Conservation (phyloP, 176 grass and related monocot genomes). For the Juncus effusus region DNA sequence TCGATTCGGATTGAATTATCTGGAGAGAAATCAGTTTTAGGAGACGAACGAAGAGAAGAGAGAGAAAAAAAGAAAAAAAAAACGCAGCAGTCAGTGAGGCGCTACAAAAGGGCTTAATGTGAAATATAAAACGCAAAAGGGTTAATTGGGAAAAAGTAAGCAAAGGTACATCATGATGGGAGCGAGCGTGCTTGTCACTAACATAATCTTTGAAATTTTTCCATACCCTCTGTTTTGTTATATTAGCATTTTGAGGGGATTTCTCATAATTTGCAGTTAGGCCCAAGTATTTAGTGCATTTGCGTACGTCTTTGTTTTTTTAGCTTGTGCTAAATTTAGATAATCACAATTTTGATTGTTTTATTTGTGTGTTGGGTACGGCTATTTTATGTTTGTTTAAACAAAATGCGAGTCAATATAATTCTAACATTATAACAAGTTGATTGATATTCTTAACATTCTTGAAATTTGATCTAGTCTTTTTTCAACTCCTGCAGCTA, state of each 20-base stretch:
- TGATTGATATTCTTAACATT: too few relatives aligned
- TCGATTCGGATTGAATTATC: slow-evolving; percentile 25
- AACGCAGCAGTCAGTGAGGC: background rate
- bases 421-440: too few relatives aligned
- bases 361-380: background rate
- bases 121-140: slow-evolving; percentile 19
- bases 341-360: background rate
- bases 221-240: background rate
- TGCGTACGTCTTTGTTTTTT: background rate
- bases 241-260: background rate
- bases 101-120: slow-evolving; percentile 6
- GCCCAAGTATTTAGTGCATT: background rate
- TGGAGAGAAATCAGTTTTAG: slow-evolving; percentile 32
- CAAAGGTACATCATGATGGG: slow-evolving; percentile 21
- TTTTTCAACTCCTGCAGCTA: too few relatives aligned
- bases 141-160: slow-evolving; percentile 23
- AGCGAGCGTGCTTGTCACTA: slow-evolving; percentile 25
- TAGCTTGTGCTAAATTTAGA: background rate
- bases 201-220: slow-evolving; percentile 4
- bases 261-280: background rate
- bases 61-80: slow-evolving; percentile 24
- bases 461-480: too few relatives aligned
- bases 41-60: slow-evolving; percentile 24
- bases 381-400: background rate
- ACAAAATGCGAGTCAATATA: background rate